Percentiles rank a stretch among this genome's conserved stretches.
Conservation (phyloP, 2,329 filamentous ascomycete species). For the Curvularia lunata region DNA sequence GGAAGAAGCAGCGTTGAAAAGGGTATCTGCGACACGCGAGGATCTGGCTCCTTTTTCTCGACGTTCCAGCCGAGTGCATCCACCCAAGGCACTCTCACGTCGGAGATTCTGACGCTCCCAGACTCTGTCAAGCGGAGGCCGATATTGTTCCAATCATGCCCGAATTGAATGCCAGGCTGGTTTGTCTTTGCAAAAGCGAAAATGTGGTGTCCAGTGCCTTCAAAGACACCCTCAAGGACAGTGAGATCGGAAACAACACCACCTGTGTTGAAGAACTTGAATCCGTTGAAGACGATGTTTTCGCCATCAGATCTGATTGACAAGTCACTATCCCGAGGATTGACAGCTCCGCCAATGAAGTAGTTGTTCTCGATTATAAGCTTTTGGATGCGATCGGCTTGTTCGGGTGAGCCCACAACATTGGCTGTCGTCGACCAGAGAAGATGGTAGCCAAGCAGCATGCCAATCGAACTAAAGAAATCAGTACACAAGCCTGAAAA, state of each 20-base stretch:
- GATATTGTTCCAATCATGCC: constrained; percentile 69
- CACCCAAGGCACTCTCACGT: constrained; percentile 63
- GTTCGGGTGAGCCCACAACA: constrained; percentile 65
- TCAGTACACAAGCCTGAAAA: neutral
- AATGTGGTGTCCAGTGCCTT: constrained; percentile 65
- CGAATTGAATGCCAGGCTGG: constrained; percentile 64
- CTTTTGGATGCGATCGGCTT: constrained; percentile 63
- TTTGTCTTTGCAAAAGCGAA: constrained; percentile 66
- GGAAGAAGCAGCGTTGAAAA: constrained; percentile 66
- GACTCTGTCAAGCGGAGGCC: constrained; percentile 69
- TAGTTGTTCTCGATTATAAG: constrained; percentile 68
- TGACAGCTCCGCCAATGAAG: constrained; percentile 69
- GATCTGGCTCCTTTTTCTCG: constrained; percentile 58
- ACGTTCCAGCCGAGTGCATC: constrained; percentile 68
- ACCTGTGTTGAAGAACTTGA: constrained; percentile 72
- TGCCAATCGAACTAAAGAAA: constrained; percentile 59
- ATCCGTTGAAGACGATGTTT: constrained; percentile 64
- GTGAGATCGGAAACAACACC: constrained; percentile 71
- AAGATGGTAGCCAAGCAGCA: constrained; percentile 70
- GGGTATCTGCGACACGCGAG: constrained; percentile 58
- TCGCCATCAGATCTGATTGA: constrained; percentile 63
- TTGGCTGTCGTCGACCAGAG: constrained; percentile 68
- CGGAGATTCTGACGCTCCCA: constrained; percentile 65
- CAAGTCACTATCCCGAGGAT: constrained; percentile 68
- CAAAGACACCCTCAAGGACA: constrained; percentile 67